These are phyloP conservation scores for Claviceps monticola DNA, from an alignment of 2,329 filamentous ascomycete species.

Conservation along the genomic window DNA sequence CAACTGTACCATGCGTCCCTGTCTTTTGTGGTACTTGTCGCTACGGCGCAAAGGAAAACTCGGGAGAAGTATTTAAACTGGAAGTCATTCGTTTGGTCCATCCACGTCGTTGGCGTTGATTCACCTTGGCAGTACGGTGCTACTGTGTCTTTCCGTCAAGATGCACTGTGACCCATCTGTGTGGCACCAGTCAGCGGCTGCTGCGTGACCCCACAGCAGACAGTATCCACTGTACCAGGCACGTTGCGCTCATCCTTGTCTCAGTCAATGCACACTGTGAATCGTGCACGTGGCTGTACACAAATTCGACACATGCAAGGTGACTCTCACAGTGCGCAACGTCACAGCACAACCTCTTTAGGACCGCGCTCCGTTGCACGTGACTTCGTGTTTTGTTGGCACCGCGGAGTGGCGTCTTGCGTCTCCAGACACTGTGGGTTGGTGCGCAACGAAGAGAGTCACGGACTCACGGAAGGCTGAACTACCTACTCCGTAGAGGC, in stretches of 20 bases:
- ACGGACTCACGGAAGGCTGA: conserved; percentile 4
- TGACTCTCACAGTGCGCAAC: neutral
- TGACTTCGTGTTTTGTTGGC: conserved; percentile 20
- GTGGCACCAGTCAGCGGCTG: neutral
- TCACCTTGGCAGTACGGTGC: neutral
- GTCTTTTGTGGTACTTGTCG: neutral
- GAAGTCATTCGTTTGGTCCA: neutral
- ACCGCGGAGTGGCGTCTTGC: conserved; percentile 9
- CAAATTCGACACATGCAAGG: neutral
- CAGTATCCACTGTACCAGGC: neutral
- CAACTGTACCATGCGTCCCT: neutral
- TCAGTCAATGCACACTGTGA: conserved; percentile 8
- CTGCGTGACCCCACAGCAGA: neutral
- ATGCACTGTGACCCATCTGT: neutral
- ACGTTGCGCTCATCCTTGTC: neutral
- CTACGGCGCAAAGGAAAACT: neutral
- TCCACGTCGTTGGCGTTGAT: neutral
- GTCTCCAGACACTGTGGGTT: conserved; percentile 17
- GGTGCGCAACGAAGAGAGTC: conserved; percentile 5
- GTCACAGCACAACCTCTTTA: conserved; percentile 5
- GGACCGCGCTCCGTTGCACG: conserved; percentile 10
- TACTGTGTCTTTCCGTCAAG: neutral
- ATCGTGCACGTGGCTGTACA: neutral
- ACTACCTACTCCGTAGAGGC: neutral
- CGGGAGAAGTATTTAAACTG: neutral